Base-by-base conservation (phyloP, 306 rosid genomes). In the Fragaria nilgerrensis region DNA sequence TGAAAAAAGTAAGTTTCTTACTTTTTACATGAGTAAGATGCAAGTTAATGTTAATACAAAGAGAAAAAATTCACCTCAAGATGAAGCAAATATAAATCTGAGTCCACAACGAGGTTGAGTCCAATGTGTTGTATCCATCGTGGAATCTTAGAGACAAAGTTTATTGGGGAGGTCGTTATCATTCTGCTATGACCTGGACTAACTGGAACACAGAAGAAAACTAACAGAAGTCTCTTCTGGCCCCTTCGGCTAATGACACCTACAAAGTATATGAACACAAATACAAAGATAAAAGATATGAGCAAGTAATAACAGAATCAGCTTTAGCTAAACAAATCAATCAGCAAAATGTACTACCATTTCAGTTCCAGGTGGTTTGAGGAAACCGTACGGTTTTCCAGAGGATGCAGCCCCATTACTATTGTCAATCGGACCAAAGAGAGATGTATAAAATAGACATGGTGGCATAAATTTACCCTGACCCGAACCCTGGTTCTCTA, bases 121-220 rank as follows among this genome's bases (percentile, higher is more conserved):
- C 87, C 80, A 20, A 89, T 15, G 79, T 94, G 98, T 80, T 83
- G 85, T 3, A 90, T 78, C 98, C 98, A 94, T 72, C 97, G 79
- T 1, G 97, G 85, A 79, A 92, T 56, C 84, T 85, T 89, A 15
- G 27, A 74, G 0, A 19, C 93, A 49, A 87, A 92, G 79, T 94
- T 94, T 81, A 97, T 87, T 19, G 96, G 97, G 84, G 87, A 88
- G 81, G 84, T 73, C 91, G 94, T 89, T 86, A 92, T 88, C 76
- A 92, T 41, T 84, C 98, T 90, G 89, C 98, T 92, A 66, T 78
- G 84, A 70, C 97, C 98, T 9, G 96, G 98, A 86, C 98, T 90
- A 52, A 94, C 95, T 3, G 97, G 98, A 72, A 92, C 1, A 49
- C 98, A 90, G 52, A 90, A 75, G 81, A 94, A 94, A 82, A 90